Evolutionary conservation across 768 basidiomycete genomes (phyloP).

Genomic region (Melanogaster broomeanus): DNA sequence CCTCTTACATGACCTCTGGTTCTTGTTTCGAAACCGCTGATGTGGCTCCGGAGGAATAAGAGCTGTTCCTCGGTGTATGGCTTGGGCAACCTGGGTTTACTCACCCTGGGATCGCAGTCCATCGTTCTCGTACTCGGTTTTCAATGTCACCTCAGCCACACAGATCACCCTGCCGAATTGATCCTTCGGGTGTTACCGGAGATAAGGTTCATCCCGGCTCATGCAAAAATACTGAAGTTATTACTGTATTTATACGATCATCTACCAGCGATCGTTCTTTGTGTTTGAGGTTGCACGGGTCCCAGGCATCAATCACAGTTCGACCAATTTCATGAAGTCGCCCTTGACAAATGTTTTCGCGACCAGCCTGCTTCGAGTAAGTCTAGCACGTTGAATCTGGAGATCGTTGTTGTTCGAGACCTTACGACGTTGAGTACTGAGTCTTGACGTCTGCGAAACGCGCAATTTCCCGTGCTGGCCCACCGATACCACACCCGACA

Average conservation of each 20-base stretch:
- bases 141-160: constrained; percentile 19
- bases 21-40: constrained; percentile 57
- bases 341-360: constrained; percentile 84
- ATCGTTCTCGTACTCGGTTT: constrained; percentile 27
- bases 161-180: constrained; percentile 11
- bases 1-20: constrained; percentile 61
- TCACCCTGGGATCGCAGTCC: constrained; percentile 61
- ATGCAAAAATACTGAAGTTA: neutral
- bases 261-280: constrained; percentile 53
- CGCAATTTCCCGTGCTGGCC: constrained; percentile 94
- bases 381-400: constrained; percentile 84
- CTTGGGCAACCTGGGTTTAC: constrained; percentile 66
- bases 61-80: constrained; percentile 66
- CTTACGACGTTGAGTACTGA: constrained; percentile 80
- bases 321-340: constrained; percentile 93
- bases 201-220: no score
- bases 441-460: constrained; percentile 85
- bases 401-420: constrained; percentile 96
- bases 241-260: neutral
- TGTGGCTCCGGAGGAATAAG: constrained; percentile 53
- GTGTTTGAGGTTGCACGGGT: constrained; percentile 82
- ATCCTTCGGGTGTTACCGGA: constrained; percentile 22
- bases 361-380: constrained; percentile 76
- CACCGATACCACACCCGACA: constrained; percentile 97
- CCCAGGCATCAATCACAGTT: constrained; percentile 96